phyloP scores from a whole-genome alignment of 257 asterid genomes.

The Rhazya stricta region DNA sequence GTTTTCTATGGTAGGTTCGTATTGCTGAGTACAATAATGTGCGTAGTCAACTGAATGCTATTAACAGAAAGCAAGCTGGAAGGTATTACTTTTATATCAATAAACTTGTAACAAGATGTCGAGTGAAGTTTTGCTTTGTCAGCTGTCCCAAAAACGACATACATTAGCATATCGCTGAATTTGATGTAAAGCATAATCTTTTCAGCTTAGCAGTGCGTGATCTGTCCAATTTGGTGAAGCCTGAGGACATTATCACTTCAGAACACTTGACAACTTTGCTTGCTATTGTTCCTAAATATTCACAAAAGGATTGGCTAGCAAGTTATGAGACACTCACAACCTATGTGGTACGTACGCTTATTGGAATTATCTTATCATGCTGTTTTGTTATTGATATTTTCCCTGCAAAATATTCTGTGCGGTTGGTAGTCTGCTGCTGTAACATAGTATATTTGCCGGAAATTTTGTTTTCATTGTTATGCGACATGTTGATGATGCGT shows the following conservation, averaged over 20 bases:
- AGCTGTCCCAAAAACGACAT: not conserved
- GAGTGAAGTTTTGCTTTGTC: not conserved
- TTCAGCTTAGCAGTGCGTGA: slow-evolving; percentile 92
- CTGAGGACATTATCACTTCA: slow-evolving; percentile 56
- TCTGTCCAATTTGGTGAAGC: slow-evolving; percentile 81
- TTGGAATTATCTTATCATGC: not conserved
- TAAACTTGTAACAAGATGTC: not conserved
- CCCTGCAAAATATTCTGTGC: not conserved
- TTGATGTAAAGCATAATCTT: slow-evolving; percentile 12
- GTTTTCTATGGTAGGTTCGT: slow-evolving; percentile 61
- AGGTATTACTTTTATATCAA: slow-evolving; percentile 35
- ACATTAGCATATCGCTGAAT: not conserved
- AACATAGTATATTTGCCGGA: not conserved
- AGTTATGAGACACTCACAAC: slow-evolving; percentile 80
- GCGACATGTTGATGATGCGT: not conserved
- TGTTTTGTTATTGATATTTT: not conserved
- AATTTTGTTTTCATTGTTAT: not conserved
- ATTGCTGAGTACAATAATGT: slow-evolving; percentile 78
- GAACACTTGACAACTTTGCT: slow-evolving; percentile 82
- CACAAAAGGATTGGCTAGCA: slow-evolving; percentile 90
- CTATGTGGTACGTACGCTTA: slow-evolving; percentile 56
- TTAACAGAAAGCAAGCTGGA: slow-evolving; percentile 74
- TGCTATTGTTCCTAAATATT: slow-evolving; percentile 71
- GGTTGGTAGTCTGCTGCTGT: not conserved
- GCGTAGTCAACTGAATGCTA: slow-evolving; percentile 82